Evolutionary conservation across 163 green algal species (phyloP), one percentile per base, ranked within the genome.

Genomic region (Prototheca wickerhamii): DNA sequence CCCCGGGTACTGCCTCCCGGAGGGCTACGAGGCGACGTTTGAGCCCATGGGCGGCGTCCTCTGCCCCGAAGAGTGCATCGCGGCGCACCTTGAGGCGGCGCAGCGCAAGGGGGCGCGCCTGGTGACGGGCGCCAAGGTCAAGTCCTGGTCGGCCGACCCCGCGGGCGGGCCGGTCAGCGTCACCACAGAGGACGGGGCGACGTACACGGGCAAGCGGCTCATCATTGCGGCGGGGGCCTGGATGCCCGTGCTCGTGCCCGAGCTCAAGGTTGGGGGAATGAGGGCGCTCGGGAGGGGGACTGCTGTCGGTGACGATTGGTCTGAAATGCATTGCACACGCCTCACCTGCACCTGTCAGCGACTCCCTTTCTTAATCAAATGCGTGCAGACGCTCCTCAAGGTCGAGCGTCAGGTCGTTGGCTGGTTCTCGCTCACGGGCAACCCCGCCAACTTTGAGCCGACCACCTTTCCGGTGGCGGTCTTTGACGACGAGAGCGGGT

Each of bases 391-490:
- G 4, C 23, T 73, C 15, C 63, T 73, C 31, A 26, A 10, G 1
- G 71, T 80, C 10, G 59, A 84, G 63, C 62, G 73, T 15, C 65
- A 82, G 34, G 79, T 83, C 30, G 71, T 86, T 31, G 71, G 69
- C 20, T 86, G 77, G 76, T 86, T 85, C 63, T 33, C 63, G 18
- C 25, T 71, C 8, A 23, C n/a, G 7, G 46, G 63, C 4, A 55
- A 52, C 33, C 31, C 37, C 42, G 32, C n/a, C 7, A 25, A 54
- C 43, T 83, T 76, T 52, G 31, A 20, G 4, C 61, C 65, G 12
- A 35, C 60, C 1, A 33, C 26, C 15, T 76, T 79, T n/a, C 79
- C 79, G 0, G 68, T 78, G 33, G 76, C 69, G 58, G 50, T 86
- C 30, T 30, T 86, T 4, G 51, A 80, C 26, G 73, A 82, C 44